phyloP scores from a whole-genome alignment of 2,329 filamentous ascomycete genomes.

The Exophiala bonariae region DNA sequence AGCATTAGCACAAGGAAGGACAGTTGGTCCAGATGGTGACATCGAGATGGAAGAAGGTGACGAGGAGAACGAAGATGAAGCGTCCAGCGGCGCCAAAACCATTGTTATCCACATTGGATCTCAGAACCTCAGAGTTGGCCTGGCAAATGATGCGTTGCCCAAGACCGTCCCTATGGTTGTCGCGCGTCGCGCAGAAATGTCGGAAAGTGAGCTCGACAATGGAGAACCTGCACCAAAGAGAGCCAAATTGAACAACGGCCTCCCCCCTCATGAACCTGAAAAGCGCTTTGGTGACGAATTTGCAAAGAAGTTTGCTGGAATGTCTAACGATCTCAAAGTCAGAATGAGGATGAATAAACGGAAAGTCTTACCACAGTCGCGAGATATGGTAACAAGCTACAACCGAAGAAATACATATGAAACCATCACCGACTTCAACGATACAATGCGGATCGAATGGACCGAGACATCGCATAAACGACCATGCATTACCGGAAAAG shows the following conservation, averaged over 20 bases:
- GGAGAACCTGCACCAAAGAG: slow-evolving; percentile 74
- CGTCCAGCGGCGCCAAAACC: slow-evolving; percentile 78
- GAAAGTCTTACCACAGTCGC: slow-evolving; percentile 94
- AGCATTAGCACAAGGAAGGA: slow-evolving; percentile 71
- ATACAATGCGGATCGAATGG: slow-evolving; percentile 92
- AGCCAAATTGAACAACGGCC: slow-evolving; percentile 57
- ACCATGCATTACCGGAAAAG: slow-evolving; percentile 76
- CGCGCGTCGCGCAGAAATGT: slow-evolving; percentile 73
- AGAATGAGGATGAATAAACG: slow-evolving; percentile 93
- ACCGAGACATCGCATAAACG: slow-evolving; percentile 73
- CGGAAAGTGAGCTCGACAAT: slow-evolving; percentile 80
- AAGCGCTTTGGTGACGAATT: slow-evolving; percentile 87
- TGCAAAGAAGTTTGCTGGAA: slow-evolving; percentile 68
- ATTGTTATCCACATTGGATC: slow-evolving; percentile 95
- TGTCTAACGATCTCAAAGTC: slow-evolving; percentile 82
- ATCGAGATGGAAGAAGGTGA: slow-evolving; percentile 60
- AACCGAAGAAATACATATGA: slow-evolving; percentile 83
- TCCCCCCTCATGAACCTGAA: slow-evolving; percentile 56
- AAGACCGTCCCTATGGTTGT: slow-evolving; percentile 94
- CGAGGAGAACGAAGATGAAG: slow-evolving; percentile 57
- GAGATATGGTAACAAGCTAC: slow-evolving; percentile 92
- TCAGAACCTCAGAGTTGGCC: slow-evolving; percentile 89
- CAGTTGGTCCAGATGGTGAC: slow-evolving; percentile 44
- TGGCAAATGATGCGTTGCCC: slow-evolving; percentile 92
- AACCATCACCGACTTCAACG: slow-evolving; percentile 89